Base-by-base conservation (phyloP, 2,329 filamentous ascomycete genomes). In the Myriosclerotinia curreyana region DNA sequence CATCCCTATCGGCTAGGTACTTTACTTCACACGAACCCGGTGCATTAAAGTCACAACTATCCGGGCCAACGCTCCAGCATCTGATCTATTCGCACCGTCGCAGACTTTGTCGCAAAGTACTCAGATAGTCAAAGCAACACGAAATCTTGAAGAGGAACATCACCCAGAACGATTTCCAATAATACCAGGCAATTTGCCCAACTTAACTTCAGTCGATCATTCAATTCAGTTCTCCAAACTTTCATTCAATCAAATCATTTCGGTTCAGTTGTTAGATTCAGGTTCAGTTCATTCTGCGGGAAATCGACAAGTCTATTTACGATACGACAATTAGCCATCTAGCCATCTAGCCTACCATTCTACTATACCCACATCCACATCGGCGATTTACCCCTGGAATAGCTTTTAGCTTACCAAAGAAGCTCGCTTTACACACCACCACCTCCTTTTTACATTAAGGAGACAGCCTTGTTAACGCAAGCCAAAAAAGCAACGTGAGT, bases 101-200 rank as follows among this genome's bases (percentile, higher is more conserved):
- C 71, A 72, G 69, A 68, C 65, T 60, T 65, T 69, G 68, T 71
- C 70, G 70, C 69, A 69, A 68, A 71, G 69, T 70, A 58, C 69
- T 71, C 66, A 65, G 64, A 69, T 66, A 67, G 67, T 71, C 69
- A 70, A 71, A 72, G 71, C 71, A 69, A 66, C 67, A 64, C 65
- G 66, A 69, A 65, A 65, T 67, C 66, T 17, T 31, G 17, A 38
- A 63, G 25, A 58, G 25, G 55, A 60, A 67, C 63, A 66, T 54
- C 52, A 6, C 52, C 52, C 52, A 40, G 34, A 34, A 46, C 5
- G n/a, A 4, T 53, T 60, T 62, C 62, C 66, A 65, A 67, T 68
- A 68, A 70, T 59, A 62, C 60, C 46, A 48, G 40, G 9, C 48
- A 14, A 46, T 50, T 42, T 51, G 42, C 25, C 31, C 60, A 40